Base-by-base conservation (phyloP, 2,329 filamentous ascomycete species). In the Fulvia fulva region DNA sequence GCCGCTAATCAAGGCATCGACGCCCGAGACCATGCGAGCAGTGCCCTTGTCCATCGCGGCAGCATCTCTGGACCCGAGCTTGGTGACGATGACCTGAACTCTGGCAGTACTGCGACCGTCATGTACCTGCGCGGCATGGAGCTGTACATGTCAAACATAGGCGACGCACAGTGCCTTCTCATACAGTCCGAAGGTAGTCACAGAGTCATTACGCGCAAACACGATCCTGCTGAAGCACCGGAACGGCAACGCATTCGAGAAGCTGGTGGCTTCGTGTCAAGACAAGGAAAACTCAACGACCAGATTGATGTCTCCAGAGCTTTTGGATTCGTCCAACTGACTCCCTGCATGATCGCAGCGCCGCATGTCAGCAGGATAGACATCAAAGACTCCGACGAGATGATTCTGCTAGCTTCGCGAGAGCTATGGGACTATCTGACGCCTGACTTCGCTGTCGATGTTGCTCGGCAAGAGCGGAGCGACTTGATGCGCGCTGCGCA, bases 361-460 rank as follows among this genome's bases (percentile, higher is more conserved):
- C 94, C 94, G 1, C 83, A 96, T 69, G 87, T 96, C 51, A 83
- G 84, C 65, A 87, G 91, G 63, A 80, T 92, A 61, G 88, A 85
- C 1, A 82, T 97, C 55, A 87, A 86, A 50, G 91, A 97, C 63
- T 87, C 91, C 58, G 93, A 99, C 71, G 94, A 99, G 74, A 93
- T 96, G 77, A 88, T 99, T 54, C 77, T 99, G 53, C 81, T 99
- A 59, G 94, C 92, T 2, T 97, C 92, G 6, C 87, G 86, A 63
- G 93, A 99, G 71, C 83, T 99, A 9, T 99, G 94, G 94, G 92
- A 97, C 64, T 96, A 92, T 72, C 81, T 99, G 11, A 88, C 89
- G 0, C 90, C 91, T 1, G 91, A 94, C 55, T 84, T 97, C 55
- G 89, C 96, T 8, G 91, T 96, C 23, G 95, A 99, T 72, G 87